Conservation (phyloP, 768 basidiomycete genomes). For the Lentinula aciculospora region DNA sequence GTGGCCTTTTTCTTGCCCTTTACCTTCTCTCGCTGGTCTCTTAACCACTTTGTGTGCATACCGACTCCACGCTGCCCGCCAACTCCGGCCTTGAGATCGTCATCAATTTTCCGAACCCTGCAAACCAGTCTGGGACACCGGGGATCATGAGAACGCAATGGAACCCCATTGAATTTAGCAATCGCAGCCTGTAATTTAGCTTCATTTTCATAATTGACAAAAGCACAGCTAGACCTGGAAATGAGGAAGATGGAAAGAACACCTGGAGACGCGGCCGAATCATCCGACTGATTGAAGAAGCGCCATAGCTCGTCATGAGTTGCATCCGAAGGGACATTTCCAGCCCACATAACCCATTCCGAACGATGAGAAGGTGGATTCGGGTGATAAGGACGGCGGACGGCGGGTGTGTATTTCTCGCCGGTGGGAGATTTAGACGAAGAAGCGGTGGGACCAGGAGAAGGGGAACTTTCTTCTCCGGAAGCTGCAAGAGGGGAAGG, state of each 20-base stretch:
- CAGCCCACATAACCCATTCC: constrained; percentile 96
- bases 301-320: constrained; percentile 80
- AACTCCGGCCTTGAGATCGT: constrained; percentile 86
- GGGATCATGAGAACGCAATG: constrained; percentile 64
- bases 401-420: constrained; percentile 20
- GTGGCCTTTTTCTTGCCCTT: constrained; percentile 15
- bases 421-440: not conserved
- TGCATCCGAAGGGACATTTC: constrained; percentile 84
- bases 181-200: constrained; percentile 63
- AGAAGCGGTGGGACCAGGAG: constrained; percentile 1
- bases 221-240: constrained; percentile 90
- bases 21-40: constrained; percentile 44
- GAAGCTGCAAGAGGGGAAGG: constrained; percentile 8
- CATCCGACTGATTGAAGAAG: constrained; percentile 56
- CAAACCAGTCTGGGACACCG: constrained; percentile 80
- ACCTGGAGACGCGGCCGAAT: constrained; percentile 30
- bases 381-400: constrained; percentile 60
- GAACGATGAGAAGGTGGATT: constrained; percentile 70
- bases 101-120: constrained; percentile 71
- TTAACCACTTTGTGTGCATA: constrained; percentile 80
- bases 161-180: constrained; percentile 61
- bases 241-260: constrained; percentile 89
- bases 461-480: not conserved
- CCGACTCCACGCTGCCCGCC: constrained; percentile 86
- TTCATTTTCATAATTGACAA: constrained; percentile 80